Percentiles rank a stretch among this genome's conserved stretches.
Evolutionary conservation across 2,329 filamentous ascomycete species (phyloP).

Genomic region (Calonectria pseudoturangicola): DNA sequence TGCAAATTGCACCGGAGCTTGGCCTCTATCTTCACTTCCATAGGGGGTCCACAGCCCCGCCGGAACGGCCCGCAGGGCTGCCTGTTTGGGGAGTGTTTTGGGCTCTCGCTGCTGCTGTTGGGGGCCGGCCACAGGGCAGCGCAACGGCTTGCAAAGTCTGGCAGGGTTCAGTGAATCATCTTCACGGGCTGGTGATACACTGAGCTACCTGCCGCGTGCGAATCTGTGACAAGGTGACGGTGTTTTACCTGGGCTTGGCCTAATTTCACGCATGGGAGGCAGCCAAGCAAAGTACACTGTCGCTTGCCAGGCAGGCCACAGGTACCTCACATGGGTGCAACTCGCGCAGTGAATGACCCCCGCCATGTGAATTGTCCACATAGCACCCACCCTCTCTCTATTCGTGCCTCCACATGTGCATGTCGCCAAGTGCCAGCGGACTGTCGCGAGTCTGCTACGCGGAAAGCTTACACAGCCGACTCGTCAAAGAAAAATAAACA

Average conservation of each 20-base stretch:
- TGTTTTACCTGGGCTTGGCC: constrained; percentile 4
- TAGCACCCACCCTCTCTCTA: constrained; percentile 15
- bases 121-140: constrained; percentile 18
- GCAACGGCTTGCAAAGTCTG: not conserved
- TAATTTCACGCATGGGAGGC: constrained; percentile 27
- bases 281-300: constrained; percentile 19
- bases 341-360: constrained; percentile 10
- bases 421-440: constrained; percentile 21
- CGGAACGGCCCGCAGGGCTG: constrained; percentile 52
- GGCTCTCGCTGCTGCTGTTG: constrained; percentile 13
- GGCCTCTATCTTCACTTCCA: not conserved
- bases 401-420: constrained; percentile 27
- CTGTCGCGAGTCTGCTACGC: constrained; percentile 22
- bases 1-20: constrained; percentile 11
- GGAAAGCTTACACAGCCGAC: constrained; percentile 22
- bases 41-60: constrained; percentile 43
- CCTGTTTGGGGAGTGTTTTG: constrained; percentile 31
- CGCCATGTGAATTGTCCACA: constrained; percentile 22
- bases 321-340: constrained; percentile 6
- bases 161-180: constrained; percentile 3
- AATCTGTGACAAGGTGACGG: constrained; percentile 24
- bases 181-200: constrained; percentile 7
- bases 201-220: constrained; percentile 6
- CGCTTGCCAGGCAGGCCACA: not conserved
- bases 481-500: constrained; percentile 21